These are phyloP conservation scores for Wakefieldia striispora DNA, from an alignment of 768 basidiomycete species.

Conservation along the genomic window DNA sequence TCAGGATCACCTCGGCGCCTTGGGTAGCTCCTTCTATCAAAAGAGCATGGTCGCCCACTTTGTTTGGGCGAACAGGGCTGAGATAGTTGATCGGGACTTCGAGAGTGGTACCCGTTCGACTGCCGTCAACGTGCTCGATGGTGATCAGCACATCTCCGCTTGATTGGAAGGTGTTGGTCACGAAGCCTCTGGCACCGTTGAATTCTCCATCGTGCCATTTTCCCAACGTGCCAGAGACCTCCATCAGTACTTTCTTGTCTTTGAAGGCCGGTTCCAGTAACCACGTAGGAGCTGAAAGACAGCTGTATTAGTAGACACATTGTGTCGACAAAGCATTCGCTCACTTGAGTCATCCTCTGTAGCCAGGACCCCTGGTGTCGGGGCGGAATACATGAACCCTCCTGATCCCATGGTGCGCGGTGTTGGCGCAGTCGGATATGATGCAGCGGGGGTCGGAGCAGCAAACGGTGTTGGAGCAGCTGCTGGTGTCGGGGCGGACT, in stretches of 20 bases:
- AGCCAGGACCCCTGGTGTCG: conserved; percentile 29
- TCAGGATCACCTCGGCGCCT: conserved; percentile 45
- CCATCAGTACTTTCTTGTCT: conserved; percentile 29
- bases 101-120: conserved; percentile 31
- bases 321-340: conserved; percentile 9
- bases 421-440: conserved; percentile 33
- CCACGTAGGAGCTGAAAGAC: conserved; percentile 26
- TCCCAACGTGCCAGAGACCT: conserved; percentile 25
- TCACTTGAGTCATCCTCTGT: conserved; percentile 28
- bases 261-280: conserved; percentile 27
- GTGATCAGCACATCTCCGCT: conserved; percentile 28
- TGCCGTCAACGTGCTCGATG: conserved; percentile 30
- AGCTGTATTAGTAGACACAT: conserved; percentile 18
- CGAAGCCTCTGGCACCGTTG: conserved; percentile 29
- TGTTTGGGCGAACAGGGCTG: conserved; percentile 37
- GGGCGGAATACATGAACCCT: conserved; percentile 26
- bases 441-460: conserved; percentile 30
- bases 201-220: conserved; percentile 30
- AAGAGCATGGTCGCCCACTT: conserved; percentile 48
- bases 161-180: conserved; percentile 24
- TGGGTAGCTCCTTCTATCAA: conserved; percentile 43
- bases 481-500: conserved; percentile 39
- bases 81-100: conserved; percentile 44
- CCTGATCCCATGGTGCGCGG: conserved; percentile 28
- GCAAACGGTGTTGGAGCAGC: conserved; percentile 40